phyloP scores from a whole-genome alignment of 2,329 filamentous ascomycete genomes.

The Phyllosticta citriasiana region DNA sequence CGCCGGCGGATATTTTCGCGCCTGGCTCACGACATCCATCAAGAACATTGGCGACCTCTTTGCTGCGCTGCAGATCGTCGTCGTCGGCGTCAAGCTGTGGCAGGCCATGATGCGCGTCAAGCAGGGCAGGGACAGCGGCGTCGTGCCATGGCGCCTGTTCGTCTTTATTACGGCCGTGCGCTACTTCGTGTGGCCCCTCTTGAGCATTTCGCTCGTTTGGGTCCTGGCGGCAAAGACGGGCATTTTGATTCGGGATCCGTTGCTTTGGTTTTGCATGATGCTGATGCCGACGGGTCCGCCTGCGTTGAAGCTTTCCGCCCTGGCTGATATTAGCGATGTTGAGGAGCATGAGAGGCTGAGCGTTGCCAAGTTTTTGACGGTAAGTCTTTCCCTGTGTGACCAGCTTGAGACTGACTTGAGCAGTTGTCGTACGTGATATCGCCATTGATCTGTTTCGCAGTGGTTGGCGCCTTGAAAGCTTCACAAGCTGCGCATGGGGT shows the following conservation, averaged over 20 bases:
- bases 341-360: constrained; percentile 41
- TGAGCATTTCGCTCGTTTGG: constrained; percentile 48
- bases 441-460: constrained; percentile 34
- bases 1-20: constrained; percentile 54
- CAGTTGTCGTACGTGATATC: constrained; percentile 35
- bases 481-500: constrained; percentile 21
- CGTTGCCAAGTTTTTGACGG: constrained; percentile 43
- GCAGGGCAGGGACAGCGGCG: constrained; percentile 30
- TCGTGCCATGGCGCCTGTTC: constrained; percentile 41
- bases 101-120: constrained; percentile 41
- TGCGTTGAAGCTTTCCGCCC: constrained; percentile 42
- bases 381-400: constrained; percentile 16
- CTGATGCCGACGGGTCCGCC: constrained; percentile 48
- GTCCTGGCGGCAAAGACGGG: constrained; percentile 42
- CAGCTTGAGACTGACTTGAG: background rate
- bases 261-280: constrained; percentile 58
- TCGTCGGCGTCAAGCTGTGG: constrained; percentile 57
- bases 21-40: constrained; percentile 54
- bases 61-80: constrained; percentile 53
- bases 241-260: constrained; percentile 45
- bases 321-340: constrained; percentile 41
- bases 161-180: constrained; percentile 45
- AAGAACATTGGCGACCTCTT: constrained; percentile 55
- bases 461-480: constrained; percentile 34
- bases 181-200: constrained; percentile 51